A percentile compares a stretch with the other conserved stretches of the same genome.
phyloP scores from a whole-genome alignment of 352 stramenopile species.

The Globisporangium abappressorium region DNA sequence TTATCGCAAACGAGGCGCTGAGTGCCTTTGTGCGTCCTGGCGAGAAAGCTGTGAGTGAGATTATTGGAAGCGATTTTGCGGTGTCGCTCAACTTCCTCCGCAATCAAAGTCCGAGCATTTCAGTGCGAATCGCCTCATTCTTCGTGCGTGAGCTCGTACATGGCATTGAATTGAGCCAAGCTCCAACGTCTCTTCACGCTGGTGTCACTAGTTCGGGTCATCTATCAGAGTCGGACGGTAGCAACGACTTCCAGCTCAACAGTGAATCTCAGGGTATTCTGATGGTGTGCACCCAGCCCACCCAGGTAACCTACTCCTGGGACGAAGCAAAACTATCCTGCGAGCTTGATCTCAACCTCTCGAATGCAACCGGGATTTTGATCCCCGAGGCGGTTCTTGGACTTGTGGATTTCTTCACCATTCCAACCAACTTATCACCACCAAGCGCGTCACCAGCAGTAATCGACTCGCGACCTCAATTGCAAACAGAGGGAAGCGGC shows the following conservation, averaged over 20 bases:
- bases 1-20: background rate
- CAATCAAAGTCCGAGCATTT: conserved; percentile 13
- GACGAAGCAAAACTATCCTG: conserved; percentile 36
- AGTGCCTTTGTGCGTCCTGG: conserved; percentile 5
- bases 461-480: background rate
- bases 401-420: conserved; percentile 52
- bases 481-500: background rate
- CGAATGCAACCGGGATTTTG: conserved; percentile 49
- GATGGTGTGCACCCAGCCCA: conserved; percentile 37
- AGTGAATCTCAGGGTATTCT: conserved; percentile 24
- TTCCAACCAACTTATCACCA: conserved; percentile 26
- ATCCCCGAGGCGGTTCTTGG: conserved; percentile 44
- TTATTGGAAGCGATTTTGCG: conserved; percentile 16
- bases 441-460: background rate
- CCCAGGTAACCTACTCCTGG: conserved; percentile 61
- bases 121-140: conserved; percentile 18
- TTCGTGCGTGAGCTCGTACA: conserved; percentile 12
- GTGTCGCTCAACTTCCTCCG: conserved; percentile 18
- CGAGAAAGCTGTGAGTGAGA: conserved; percentile 12
- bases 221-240: background rate
- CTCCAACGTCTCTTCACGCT: background rate
- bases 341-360: conserved; percentile 49
- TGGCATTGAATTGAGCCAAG: background rate
- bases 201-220: background rate
- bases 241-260: background rate